These are phyloP conservation scores for Chloranthus sessilifolius DNA, from an alignment of 164 flowering plant species.

Conservation along the genomic window DNA sequence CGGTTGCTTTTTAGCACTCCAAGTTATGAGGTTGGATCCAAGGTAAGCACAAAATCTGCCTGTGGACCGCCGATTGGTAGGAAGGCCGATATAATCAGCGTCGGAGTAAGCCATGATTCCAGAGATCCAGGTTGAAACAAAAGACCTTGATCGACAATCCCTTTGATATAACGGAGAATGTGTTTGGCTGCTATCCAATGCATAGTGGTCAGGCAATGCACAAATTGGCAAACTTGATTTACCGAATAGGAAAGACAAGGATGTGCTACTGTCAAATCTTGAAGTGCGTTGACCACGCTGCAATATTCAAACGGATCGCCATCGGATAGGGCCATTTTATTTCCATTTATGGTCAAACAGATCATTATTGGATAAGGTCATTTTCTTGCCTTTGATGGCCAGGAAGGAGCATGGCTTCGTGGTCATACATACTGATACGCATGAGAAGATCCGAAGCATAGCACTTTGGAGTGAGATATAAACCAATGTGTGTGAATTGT, in stretches of 20 bases:
- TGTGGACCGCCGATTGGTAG: not conserved
- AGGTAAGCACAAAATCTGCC: not conserved
- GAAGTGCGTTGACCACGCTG: not conserved
- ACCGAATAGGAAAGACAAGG: not conserved
- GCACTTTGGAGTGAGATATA: not conserved
- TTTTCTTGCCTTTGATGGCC: not conserved
- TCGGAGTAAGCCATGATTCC: not conserved
- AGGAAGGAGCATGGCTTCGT: not conserved
- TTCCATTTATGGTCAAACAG: not conserved
- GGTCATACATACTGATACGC: not conserved
- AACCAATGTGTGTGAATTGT: not conserved
- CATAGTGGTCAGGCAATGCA: not conserved
- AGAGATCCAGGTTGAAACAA: not conserved
- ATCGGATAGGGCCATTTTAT: not conserved
- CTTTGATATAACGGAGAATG: not conserved
- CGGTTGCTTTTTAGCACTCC: constrained; percentile 3
- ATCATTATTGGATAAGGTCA: not conserved
- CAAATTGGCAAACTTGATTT: not conserved
- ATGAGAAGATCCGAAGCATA: not conserved
- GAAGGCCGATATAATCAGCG: not conserved
- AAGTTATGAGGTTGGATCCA: not conserved
- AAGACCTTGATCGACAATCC: not conserved
- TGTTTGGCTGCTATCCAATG: not conserved
- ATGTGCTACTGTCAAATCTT: not conserved
- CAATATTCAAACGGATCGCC: not conserved